Evolutionary conservation across 2,329 filamentous ascomycete genomes (phyloP).

Genomic region (Pleurostoma richardsiae): DNA sequence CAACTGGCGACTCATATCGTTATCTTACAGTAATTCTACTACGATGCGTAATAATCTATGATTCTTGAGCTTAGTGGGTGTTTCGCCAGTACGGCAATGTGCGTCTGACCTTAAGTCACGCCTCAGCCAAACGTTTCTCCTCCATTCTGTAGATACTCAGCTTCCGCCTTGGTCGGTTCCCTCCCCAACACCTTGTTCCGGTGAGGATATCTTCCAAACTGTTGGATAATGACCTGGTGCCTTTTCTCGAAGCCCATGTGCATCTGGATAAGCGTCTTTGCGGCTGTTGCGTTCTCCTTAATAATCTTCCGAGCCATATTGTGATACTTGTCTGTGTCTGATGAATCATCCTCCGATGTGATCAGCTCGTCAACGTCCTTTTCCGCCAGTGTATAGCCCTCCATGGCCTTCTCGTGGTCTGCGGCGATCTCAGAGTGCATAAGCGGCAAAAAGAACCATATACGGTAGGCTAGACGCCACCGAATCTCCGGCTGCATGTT

Average conservation of each 20-base stretch:
- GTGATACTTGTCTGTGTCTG: background rate
- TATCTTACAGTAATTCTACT: too few species aligned
- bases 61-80: too few species aligned
- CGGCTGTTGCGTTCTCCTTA: slow-evolving; percentile 6
- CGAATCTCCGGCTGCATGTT: slow-evolving; percentile 10
- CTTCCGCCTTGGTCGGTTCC: slow-evolving; percentile 42
- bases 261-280: slow-evolving; percentile 12
- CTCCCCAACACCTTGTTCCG: slow-evolving; percentile 47
- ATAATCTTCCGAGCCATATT: slow-evolving; percentile 1
- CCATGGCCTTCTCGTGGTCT: slow-evolving; percentile 26
- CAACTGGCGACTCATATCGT: too few species aligned
- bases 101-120: too few species aligned
- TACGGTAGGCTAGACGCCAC: slow-evolving; percentile 22
- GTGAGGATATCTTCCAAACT: slow-evolving; percentile 56
- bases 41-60: too few species aligned
- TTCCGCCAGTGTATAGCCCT: slow-evolving; percentile 17
- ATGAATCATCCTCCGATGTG: slow-evolving; percentile 12
- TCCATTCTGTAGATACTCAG: slow-evolving; percentile 39
- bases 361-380: slow-evolving; percentile 14
- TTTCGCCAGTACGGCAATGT: too few species aligned
- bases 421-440: slow-evolving; percentile 41
- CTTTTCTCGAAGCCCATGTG: slow-evolving; percentile 28
- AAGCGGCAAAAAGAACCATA: slow-evolving; percentile 46
- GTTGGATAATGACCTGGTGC: slow-evolving; percentile 44
- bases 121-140: slow-evolving; percentile 28